Percentiles rank a stretch among this genome's conserved stretches.
Conservation (phyloP, 2,329 filamentous ascomycete genomes). For the Claviceps digitariae region DNA sequence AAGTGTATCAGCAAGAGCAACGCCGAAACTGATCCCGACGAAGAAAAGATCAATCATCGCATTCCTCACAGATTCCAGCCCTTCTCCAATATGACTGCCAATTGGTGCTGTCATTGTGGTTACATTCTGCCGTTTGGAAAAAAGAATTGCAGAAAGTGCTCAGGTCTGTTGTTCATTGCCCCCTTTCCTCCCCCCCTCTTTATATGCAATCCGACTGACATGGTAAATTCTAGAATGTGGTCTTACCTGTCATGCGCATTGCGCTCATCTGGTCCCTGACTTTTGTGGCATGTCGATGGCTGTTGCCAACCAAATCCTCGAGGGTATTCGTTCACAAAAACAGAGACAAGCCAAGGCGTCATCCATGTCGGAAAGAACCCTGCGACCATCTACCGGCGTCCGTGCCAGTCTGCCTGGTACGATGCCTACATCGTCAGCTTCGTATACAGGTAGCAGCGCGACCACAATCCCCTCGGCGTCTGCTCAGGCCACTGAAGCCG, state of each 20-base stretch:
- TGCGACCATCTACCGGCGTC: constrained; percentile 36
- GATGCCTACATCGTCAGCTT: constrained; percentile 19
- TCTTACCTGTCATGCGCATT: constrained; percentile 81
- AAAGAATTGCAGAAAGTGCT: constrained; percentile 88
- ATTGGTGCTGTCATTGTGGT: constrained; percentile 98
- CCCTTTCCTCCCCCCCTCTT: not conserved
- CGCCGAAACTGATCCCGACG: constrained; percentile 92
- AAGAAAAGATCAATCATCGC: constrained; percentile 98
- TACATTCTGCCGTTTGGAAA: constrained; percentile 90
- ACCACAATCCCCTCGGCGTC: constrained; percentile 5
- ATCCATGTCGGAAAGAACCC: constrained; percentile 50
- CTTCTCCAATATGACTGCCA: constrained; percentile 96
- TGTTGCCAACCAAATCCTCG: constrained; percentile 82
- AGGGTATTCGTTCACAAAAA: constrained; percentile 72
- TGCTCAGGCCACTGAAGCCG: constrained; percentile 44
- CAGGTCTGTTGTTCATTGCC: constrained; percentile 28
- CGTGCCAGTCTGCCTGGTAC: constrained; percentile 31
- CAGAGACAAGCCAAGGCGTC: constrained; percentile 44
- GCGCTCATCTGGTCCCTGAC: constrained; percentile 90
- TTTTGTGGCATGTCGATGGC: constrained; percentile 99
- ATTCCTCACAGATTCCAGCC: constrained; percentile 94
- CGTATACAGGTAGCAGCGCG: constrained; percentile 19
- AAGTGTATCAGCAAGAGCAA: constrained; percentile 99
- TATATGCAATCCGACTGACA: constrained; percentile 2
- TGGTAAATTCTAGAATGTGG: constrained; percentile 60